These are phyloP conservation scores for cucumber (Cucumis sativus) DNA, from an alignment of 306 rosid species.

Conservation along the genomic window DNA sequence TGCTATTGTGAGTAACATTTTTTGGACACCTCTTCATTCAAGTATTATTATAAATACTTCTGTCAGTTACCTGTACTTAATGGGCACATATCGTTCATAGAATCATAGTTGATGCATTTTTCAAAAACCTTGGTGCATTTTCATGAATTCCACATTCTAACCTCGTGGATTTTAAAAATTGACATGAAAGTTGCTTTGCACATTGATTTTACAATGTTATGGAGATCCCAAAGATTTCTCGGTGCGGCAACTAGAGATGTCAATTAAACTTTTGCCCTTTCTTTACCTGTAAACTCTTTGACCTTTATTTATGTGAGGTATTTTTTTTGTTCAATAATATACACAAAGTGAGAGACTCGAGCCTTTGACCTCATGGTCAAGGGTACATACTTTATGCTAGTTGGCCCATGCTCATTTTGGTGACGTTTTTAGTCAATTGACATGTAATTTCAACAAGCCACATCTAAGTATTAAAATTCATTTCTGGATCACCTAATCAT, in stretches of 20 bases:
- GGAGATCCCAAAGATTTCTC: neutral
- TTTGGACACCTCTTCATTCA: neutral
- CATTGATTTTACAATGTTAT: neutral
- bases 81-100: neutral
- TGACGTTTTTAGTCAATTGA: too few relatives aligned
- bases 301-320: neutral
- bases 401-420: too few relatives aligned
- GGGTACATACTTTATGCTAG: too few relatives aligned
- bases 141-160: constrained; percentile 8
- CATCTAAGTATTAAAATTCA: too few relatives aligned
- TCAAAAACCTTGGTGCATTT: constrained; percentile 5
- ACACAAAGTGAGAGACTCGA: too few relatives aligned
- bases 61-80: neutral
- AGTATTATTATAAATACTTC: neutral
- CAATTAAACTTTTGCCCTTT: neutral
- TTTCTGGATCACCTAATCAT: too few relatives aligned
- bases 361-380: too few relatives aligned
- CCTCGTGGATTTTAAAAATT: neutral
- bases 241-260: neutral
- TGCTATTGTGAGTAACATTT: constrained; percentile 34
- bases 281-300: neutral
- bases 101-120: neutral
- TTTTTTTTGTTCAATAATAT: neutral
- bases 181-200: neutral
- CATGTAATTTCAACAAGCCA: too few relatives aligned